Evolutionary conservation across 768 basidiomycete species (phyloP).

Genomic region (Baorangia bicolor): DNA sequence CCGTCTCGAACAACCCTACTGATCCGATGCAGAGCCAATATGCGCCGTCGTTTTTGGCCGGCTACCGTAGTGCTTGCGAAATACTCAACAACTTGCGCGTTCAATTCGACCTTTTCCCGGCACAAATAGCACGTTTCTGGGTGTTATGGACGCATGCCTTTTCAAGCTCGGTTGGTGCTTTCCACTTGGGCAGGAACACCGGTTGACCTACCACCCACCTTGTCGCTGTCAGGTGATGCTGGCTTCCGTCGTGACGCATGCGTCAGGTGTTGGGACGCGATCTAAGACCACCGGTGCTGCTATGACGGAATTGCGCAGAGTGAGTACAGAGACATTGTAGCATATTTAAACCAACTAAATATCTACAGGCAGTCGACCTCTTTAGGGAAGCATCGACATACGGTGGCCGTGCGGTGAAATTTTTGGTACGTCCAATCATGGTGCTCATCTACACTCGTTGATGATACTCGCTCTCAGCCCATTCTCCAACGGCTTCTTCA

Average conservation of each 20-base stretch:
- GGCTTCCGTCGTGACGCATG: conserved; percentile 73
- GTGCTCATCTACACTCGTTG: neutral
- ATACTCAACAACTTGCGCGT: conserved; percentile 48
- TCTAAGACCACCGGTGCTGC: conserved; percentile 74
- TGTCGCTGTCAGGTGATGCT: conserved; percentile 58
- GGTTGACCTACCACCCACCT: neutral
- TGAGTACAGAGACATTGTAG: conserved; percentile 4
- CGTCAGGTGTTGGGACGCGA: conserved; percentile 41
- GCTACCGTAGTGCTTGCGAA: conserved; percentile 64
- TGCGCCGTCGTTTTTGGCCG: conserved; percentile 65
- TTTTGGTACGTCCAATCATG: conserved; percentile 47
- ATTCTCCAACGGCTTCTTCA: conserved; percentile 58
- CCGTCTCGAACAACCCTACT: conserved; percentile 57
- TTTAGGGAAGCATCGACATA: conserved; percentile 61
- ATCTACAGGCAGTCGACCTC: conserved; percentile 51
- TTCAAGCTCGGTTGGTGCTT: conserved; percentile 52
- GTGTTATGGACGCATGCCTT: conserved; percentile 74
- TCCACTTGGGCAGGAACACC: neutral
- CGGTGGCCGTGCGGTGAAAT: conserved; percentile 69
- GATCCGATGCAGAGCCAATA: conserved; percentile 71
- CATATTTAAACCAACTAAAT: neutral
- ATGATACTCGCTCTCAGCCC: conserved; percentile 43
- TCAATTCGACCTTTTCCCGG: conserved; percentile 52
- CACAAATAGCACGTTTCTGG: conserved; percentile 65
- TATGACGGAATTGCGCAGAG: conserved; percentile 54